A percentile compares a stretch with the other conserved stretches of the same genome.
phyloP scores from a whole-genome alignment of 179 eudicot species.

The Drosera spatulata region DNA sequence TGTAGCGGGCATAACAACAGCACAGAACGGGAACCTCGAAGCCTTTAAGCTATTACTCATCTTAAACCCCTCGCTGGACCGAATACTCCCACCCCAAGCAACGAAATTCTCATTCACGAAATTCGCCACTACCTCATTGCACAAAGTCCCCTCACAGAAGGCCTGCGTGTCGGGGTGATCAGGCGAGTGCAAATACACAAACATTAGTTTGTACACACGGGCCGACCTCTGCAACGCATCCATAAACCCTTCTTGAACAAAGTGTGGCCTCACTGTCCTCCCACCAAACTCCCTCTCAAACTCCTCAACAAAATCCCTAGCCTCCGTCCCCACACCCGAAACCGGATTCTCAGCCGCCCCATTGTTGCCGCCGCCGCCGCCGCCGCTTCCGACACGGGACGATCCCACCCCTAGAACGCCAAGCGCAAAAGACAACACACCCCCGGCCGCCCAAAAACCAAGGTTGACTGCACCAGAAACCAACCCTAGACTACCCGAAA shows the following conservation, averaged over 20 bases:
- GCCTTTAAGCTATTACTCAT: slow-evolving; percentile 99
- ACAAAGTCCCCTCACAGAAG: slow-evolving; percentile 65
- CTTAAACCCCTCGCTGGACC: slow-evolving; percentile 83
- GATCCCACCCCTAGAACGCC: slow-evolving; percentile 38
- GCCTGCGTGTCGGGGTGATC: slow-evolving; percentile 75
- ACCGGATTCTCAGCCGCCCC: slow-evolving; percentile 27
- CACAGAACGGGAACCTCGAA: slow-evolving; percentile 83
- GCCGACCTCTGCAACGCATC: slow-evolving; percentile 87
- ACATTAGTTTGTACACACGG: slow-evolving; percentile 56
- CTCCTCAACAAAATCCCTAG: slow-evolving; percentile 37
- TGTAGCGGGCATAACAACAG: slow-evolving; percentile 92
- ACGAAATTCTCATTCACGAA: slow-evolving; percentile 89
- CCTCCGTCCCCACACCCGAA: slow-evolving; percentile 51
- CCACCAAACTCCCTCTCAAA: slow-evolving; percentile 69
- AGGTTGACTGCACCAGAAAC: slow-evolving; percentile 61
- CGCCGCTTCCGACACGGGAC: slow-evolving; percentile 21
- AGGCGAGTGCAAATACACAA: slow-evolving; percentile 86
- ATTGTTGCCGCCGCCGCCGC: slow-evolving; percentile 20
- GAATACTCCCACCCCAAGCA: slow-evolving; percentile 82
- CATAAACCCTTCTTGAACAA: slow-evolving; percentile 79
- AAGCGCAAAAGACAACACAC: slow-evolving; percentile 52
- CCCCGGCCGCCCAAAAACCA: slow-evolving; percentile 74
- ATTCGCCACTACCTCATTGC: slow-evolving; percentile 37
- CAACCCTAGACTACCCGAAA: slow-evolving; percentile 61
- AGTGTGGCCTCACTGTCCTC: slow-evolving; percentile 29